Evolutionary conservation across 129 eudicot genomes (phyloP).

Genomic region (Centrapalus pauciflorus): DNA sequence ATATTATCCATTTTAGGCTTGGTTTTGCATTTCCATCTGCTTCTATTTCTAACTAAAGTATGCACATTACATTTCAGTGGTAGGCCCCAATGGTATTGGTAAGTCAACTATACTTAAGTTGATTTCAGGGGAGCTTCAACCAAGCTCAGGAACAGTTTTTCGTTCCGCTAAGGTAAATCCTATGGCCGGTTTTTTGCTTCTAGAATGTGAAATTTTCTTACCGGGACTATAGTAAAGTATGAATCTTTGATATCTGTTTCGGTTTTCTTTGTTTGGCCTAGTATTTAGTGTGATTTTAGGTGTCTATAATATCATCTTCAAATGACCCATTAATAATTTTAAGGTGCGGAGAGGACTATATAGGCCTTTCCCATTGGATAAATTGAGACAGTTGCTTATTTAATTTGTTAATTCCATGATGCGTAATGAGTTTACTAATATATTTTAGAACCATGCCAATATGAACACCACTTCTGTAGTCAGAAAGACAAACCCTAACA

Average conservation of each 20-base stretch:
- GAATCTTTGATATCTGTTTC: not conserved
- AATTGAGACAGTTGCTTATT: not conserved
- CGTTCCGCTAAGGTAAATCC: conserved; percentile 85
- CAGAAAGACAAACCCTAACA: not conserved
- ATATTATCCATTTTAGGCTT: not conserved
- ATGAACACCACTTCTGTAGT: too few species aligned
- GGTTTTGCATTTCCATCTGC: not conserved
- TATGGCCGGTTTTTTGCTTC: not conserved
- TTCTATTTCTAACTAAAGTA: conserved; percentile 23
- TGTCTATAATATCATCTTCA: not conserved
- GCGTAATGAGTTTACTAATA: not conserved
- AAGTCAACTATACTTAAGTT: conserved; percentile 96
- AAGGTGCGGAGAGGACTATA: not conserved
- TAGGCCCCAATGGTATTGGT: conserved; percentile 98
- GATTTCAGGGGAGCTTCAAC: conserved; percentile 97
- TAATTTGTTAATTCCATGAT: not conserved
- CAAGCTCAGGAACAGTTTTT: conserved; percentile 95
- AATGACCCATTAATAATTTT: not conserved
- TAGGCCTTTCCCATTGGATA: not conserved
- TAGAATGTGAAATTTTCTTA: not conserved
- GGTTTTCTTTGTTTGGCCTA: not conserved
- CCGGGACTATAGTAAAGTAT: not conserved
- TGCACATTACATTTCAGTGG: conserved; percentile 64
- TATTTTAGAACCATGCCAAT: not conserved
- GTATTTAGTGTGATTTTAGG: not conserved